phyloP scores from a whole-genome alignment of 345 rosid genomes.

The Melaleuca quinquenervia region DNA sequence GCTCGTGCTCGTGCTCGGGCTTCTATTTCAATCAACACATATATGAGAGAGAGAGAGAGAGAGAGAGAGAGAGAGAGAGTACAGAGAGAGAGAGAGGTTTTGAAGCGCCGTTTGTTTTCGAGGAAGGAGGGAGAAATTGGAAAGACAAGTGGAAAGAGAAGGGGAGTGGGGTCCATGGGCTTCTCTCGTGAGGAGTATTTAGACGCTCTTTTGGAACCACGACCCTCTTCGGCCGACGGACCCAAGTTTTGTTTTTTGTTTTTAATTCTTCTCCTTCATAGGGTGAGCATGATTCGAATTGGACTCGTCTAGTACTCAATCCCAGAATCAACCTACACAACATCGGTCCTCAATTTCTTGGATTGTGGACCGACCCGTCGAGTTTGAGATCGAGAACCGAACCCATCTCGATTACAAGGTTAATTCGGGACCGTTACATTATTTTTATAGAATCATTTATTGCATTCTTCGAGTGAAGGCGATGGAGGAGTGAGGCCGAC shows the following conservation, averaged over 20 bases:
- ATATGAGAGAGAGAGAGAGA: neutral
- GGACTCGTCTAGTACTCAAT: too few relatives aligned
- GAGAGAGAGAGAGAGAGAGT: neutral
- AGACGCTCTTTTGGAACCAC: constrained; percentile 35
- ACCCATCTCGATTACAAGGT: too few relatives aligned
- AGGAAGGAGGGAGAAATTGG: neutral
- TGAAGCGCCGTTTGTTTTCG: constrained; percentile 35
- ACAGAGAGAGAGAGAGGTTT: neutral
- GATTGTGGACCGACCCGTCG: too few relatives aligned
- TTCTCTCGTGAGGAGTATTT: constrained; percentile 47
- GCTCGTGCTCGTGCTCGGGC: neutral
- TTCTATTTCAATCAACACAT: neutral
- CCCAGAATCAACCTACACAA: too few relatives aligned
- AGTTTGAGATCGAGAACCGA: too few relatives aligned
- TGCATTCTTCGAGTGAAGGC: too few relatives aligned
- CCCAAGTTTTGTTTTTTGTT: neutral
- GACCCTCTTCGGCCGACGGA: constrained; percentile 24
- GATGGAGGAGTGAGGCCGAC: too few relatives aligned
- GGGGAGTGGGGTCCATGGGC: neutral
- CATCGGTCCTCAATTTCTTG: too few relatives aligned
- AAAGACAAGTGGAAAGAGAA: neutral
- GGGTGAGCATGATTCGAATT: too few relatives aligned
- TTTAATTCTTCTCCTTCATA: neutral
- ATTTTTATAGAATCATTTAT: too few relatives aligned
- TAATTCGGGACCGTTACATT: too few relatives aligned